Evolutionary conservation across 495 filamentous ascomycete genomes (phyloP).

Genomic region (Lepraria neglecta): DNA sequence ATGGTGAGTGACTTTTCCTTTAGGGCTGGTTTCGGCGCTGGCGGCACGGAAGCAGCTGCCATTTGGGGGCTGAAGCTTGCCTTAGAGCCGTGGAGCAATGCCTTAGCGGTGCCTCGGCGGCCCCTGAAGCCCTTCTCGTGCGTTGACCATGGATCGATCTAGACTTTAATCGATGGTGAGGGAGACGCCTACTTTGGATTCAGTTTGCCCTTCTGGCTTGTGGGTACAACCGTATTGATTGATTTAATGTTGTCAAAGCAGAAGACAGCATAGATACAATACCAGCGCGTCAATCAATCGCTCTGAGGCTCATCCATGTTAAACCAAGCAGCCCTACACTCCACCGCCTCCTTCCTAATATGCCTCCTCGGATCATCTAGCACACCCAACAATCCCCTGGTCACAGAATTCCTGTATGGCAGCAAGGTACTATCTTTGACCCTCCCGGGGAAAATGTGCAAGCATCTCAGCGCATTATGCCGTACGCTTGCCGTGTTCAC

Average conservation of each 20-base stretch:
- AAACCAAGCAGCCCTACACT: constrained; percentile 61
- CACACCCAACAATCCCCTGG: constrained; percentile 45
- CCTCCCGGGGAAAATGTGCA: constrained; percentile 46
- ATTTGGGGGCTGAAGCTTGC: no score
- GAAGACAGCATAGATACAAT: not conserved
- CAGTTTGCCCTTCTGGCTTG: no score
- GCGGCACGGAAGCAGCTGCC: no score
- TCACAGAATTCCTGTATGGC: constrained; percentile 51
- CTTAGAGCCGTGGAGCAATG: no score
- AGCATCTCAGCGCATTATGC: constrained; percentile 48
- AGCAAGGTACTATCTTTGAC: constrained; percentile 47
- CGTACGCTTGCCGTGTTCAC: constrained; percentile 23
- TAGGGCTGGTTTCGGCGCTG: not conserved
- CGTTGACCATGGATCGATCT: no score
- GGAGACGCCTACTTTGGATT: no score
- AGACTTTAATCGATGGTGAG: no score
- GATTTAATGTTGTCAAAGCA: not conserved
- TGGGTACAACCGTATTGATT: no score
- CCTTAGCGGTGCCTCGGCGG: no score
- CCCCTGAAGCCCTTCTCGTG: no score
- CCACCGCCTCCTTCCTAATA: constrained; percentile 63
- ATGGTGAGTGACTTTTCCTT: not conserved
- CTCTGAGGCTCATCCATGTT: constrained; percentile 52
- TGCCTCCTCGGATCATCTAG: constrained; percentile 63
- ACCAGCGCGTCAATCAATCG: constrained; percentile 8